Evolutionary conservation across 1,139 yeast species (phyloP).

Genomic region (Spathaspora jeffriesii): DNA sequence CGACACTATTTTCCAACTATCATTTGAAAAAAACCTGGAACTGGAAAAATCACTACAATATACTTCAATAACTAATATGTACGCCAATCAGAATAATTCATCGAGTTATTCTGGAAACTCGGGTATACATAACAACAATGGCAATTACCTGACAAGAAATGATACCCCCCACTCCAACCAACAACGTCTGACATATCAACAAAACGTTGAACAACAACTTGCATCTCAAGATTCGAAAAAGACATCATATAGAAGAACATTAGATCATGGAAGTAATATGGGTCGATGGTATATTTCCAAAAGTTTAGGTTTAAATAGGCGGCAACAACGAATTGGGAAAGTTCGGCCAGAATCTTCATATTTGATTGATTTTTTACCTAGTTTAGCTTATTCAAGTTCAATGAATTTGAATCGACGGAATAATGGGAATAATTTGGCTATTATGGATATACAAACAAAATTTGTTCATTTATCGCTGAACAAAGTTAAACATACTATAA

Average conservation of each 20-base stretch:
- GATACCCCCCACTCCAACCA: constrained; percentile 11
- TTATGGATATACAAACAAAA: constrained; percentile 69
- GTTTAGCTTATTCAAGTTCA: constrained; percentile 53
- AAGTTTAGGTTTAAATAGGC: constrained; percentile 44
- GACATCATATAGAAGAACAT: constrained; percentile 74
- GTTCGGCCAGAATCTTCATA: constrained; percentile 81
- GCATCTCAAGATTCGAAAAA: constrained; percentile 45
- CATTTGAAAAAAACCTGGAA: background rate
- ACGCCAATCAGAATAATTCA: background rate
- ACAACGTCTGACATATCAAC: constrained; percentile 25
- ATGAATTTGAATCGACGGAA: constrained; percentile 20
- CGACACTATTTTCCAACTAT: too few species aligned
- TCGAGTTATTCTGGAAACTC: background rate
- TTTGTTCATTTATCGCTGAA: constrained; percentile 91
- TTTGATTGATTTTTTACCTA: constrained; percentile 71
- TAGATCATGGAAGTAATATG: constrained; percentile 86
- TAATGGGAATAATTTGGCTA: constrained; percentile 42
- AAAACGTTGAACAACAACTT: constrained; percentile 43
- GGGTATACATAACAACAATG: background rate
- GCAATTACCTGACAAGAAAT: background rate
- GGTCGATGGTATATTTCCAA: constrained; percentile 70
- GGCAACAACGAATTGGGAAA: constrained; percentile 50
- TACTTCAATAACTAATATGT: background rate
- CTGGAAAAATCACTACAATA: background rate
- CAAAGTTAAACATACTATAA: constrained; percentile 89